phyloP scores from a whole-genome alignment of 2,329 filamentous ascomycete genomes.

The Fusarium sp. region DNA sequence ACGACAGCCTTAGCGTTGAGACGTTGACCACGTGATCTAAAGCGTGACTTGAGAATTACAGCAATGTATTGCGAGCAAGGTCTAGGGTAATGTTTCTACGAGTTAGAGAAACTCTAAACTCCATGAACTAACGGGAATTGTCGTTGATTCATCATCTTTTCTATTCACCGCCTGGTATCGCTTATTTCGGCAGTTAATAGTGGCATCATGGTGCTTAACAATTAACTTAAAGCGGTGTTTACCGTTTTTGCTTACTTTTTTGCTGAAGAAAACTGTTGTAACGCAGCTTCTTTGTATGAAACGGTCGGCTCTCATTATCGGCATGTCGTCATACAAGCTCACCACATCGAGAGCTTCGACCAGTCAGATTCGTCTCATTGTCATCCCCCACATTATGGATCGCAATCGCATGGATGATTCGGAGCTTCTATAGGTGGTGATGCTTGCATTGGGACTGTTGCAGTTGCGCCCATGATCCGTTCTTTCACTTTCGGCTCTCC shows the following conservation, averaged over 20 bases:
- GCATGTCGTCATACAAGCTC: conserved; percentile 41
- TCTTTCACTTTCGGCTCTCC: conserved; percentile 20
- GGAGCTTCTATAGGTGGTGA: conserved; percentile 31
- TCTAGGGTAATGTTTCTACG: conserved; percentile 26
- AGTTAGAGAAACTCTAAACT: conserved; percentile 1
- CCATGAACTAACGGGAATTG: not conserved
- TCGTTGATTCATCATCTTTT: conserved; percentile 5
- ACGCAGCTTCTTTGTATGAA: conserved; percentile 1
- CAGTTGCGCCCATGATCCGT: conserved; percentile 28
- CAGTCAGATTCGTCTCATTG: conserved; percentile 41
- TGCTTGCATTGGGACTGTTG: conserved; percentile 21
- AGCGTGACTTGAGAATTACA: rapidly evolving
- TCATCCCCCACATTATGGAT: conserved; percentile 46
- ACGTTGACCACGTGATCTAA: conserved; percentile 8
- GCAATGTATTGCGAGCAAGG: not conserved
- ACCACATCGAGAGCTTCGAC: conserved; percentile 20
- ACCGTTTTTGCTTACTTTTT: conserved; percentile 14
- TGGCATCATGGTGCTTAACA: conserved; percentile 4
- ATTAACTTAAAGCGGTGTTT: not conserved
- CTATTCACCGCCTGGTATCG: conserved; percentile 15
- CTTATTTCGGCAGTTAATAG: conserved; percentile 12
- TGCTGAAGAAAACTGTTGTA: not conserved
- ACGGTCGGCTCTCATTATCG: conserved; percentile 1
- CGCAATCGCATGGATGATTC: conserved; percentile 31
- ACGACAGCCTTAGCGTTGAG: conserved; percentile 26